Conservation (phyloP, 2,329 filamentous ascomycete species). For the Exophiala sideris region DNA sequence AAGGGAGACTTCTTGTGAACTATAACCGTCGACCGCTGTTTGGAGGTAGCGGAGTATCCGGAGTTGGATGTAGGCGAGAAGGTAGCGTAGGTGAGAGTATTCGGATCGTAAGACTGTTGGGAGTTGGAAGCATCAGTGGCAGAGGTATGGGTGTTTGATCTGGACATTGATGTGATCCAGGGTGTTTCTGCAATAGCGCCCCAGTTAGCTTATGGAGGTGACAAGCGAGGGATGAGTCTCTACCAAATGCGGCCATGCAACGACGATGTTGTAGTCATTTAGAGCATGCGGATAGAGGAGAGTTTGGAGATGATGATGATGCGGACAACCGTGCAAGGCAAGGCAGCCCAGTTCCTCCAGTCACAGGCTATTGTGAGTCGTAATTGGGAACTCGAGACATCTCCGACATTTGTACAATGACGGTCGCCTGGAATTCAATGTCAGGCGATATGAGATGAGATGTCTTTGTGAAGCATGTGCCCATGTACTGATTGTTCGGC, state of each 20-base stretch:
- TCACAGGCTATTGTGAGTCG: too few species aligned
- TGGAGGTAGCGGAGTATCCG: slow-evolving; percentile 63
- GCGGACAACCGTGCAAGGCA: neutral
- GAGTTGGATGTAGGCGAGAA: slow-evolving; percentile 83
- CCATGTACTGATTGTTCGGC: too few species aligned
- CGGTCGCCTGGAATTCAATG: too few species aligned
- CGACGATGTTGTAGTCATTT: slow-evolving; percentile 28
- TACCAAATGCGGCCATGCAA: slow-evolving; percentile 51
- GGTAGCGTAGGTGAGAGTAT: slow-evolving; percentile 74
- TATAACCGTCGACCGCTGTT: slow-evolving; percentile 83
- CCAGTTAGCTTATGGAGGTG: slow-evolving; percentile 1
- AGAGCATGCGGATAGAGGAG: slow-evolving; percentile 7
- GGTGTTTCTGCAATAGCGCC: slow-evolving; percentile 42
- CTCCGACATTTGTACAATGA: too few species aligned
- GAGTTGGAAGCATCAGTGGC: slow-evolving; percentile 37
- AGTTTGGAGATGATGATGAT: slow-evolving; percentile 6
- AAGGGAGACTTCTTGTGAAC: slow-evolving; percentile 96
- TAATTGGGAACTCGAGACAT: too few species aligned
- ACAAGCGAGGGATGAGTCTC: neutral
- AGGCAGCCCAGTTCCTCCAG: too few species aligned
- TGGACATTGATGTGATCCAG: slow-evolving; percentile 55
- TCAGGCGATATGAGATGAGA: too few species aligned
- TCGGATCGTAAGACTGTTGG: slow-evolving; percentile 41
- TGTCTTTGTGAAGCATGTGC: too few species aligned
- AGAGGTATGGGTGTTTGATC: slow-evolving; percentile 37